Conservation (phyloP, 805 yeast genomes). For the Kuraishia cidri region DNA sequence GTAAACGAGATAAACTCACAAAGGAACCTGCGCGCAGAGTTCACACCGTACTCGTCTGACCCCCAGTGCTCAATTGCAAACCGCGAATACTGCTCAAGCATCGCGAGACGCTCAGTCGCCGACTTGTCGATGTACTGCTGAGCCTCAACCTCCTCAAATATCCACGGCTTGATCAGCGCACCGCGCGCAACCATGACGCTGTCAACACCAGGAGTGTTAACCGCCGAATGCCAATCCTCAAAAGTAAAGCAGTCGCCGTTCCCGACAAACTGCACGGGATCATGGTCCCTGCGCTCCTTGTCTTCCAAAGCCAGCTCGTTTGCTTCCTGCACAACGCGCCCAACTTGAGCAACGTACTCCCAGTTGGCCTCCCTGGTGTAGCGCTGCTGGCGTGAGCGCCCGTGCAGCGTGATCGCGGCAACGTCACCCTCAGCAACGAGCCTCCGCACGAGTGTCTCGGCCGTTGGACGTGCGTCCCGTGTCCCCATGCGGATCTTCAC, state of each 20-base stretch:
- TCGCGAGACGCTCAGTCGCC: constrained; percentile 81
- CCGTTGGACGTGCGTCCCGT: constrained; percentile 78
- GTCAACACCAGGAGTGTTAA: constrained; percentile 64
- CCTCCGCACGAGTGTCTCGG: constrained; percentile 65
- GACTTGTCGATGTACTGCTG: constrained; percentile 86
- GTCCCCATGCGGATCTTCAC: constrained; percentile 91
- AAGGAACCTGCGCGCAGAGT: constrained; percentile 78
- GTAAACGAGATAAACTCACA: constrained; percentile 94
- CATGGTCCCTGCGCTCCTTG: constrained; percentile 47
- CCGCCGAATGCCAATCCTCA: constrained; percentile 81
- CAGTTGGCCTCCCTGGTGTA: constrained; percentile 90
- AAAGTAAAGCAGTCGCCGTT: constrained; percentile 88
- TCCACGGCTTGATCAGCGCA: constrained; percentile 97
- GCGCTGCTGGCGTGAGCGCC: constrained; percentile 93
- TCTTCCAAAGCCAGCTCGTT: constrained; percentile 46
- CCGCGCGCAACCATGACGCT: constrained; percentile 98
- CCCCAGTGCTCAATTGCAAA: constrained; percentile 97
- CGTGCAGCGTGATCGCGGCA: constrained; percentile 90
- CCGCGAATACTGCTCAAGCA: constrained; percentile 58
- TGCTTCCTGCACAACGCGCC: constrained; percentile 52
- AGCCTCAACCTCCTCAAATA: constrained; percentile 89
- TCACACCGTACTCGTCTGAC: constrained; percentile 88
- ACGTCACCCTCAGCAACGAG: constrained; percentile 72
- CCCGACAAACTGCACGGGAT: constrained; percentile 78
- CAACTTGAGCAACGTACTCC: constrained; percentile 77